Conservation (phyloP, 495 filamentous ascomycete species). For the Polyplosphaeria fusca region DNA sequence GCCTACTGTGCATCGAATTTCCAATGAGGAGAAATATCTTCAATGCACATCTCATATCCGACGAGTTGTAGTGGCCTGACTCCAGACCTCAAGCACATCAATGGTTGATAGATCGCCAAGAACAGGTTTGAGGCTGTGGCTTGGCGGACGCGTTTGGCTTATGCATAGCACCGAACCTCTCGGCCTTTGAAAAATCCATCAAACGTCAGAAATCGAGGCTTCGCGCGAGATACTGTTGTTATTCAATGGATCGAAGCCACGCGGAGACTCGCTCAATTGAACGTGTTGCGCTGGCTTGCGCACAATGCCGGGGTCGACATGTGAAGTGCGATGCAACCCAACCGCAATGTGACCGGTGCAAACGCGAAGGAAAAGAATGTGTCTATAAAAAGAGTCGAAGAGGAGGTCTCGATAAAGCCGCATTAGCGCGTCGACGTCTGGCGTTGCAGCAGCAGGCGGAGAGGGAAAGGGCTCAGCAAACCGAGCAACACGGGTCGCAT, state of each 20-base stretch:
- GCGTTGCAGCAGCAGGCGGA: constrained; percentile 17
- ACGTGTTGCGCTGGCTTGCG: constrained; percentile 22
- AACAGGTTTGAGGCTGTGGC: too few relatives aligned
- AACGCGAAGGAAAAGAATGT: constrained; percentile 29
- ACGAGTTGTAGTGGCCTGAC: too few relatives aligned
- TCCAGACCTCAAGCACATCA: too few relatives aligned
- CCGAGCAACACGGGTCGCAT: background rate
- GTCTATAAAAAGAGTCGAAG: constrained; percentile 24
- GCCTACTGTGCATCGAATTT: too few relatives aligned
- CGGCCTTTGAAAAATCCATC: too few relatives aligned
- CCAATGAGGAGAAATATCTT: too few relatives aligned
- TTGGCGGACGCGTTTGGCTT: too few relatives aligned
- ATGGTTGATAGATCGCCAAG: too few relatives aligned
- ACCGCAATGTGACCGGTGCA: constrained; percentile 23
- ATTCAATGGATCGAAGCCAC: constrained; percentile 3
- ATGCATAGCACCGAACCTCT: too few relatives aligned
- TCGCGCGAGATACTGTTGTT: too few relatives aligned
- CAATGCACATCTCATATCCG: too few relatives aligned
- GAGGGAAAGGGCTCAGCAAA: constrained; percentile 3
- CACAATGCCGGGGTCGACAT: constrained; percentile 22
- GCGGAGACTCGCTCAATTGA: constrained; percentile 9
- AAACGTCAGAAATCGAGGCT: too few relatives aligned
- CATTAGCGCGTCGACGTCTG: constrained; percentile 19
- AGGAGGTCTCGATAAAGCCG: constrained; percentile 29
- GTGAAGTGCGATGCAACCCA: constrained; percentile 29